Percentiles rank a stretch among this genome's conserved stretches.
Conservation (phyloP, 192 early-diverging fungal species). For the Rhizophlyctis rosea region DNA sequence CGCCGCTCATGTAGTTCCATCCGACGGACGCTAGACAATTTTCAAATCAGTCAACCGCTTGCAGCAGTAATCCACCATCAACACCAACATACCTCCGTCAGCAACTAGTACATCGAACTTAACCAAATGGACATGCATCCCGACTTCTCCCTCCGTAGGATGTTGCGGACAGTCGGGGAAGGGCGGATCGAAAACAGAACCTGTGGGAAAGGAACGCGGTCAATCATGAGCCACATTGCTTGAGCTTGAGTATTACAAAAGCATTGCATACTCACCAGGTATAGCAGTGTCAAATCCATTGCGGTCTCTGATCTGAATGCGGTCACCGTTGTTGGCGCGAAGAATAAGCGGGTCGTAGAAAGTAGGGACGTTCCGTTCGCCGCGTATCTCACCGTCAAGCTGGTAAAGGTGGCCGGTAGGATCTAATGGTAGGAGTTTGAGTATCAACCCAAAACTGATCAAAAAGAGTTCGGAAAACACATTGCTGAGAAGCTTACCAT, state of each 20-base stretch:
- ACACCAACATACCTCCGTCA: background rate
- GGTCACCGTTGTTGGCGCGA: slow-evolving; percentile 10
- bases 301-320: background rate
- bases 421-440: no score
- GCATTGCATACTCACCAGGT: slow-evolving; percentile 4
- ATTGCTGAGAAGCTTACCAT: no score
- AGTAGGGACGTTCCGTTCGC: slow-evolving; percentile 14
- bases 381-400: slow-evolving; percentile 10
- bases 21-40: slow-evolving; percentile 4
- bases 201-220: background rate
- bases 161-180: slow-evolving; percentile 12
- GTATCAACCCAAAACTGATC: no score
- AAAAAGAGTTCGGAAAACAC: no score
- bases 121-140: slow-evolving; percentile 7
- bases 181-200: slow-evolving; percentile 5
- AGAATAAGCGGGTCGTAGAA: slow-evolving; percentile 12
- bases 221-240: no score
- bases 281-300: slow-evolving; percentile 12
- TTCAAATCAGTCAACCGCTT: no score
- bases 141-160: slow-evolving; percentile 8
- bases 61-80: no score
- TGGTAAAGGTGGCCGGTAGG: slow-evolving; percentile 11
- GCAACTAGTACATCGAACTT: slow-evolving; percentile 5
- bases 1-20: slow-evolving; percentile 12
- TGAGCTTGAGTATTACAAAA: no score